Conservation (phyloP, 2,329 filamentous ascomycete genomes). For the Arthrobotrys entomopaga region DNA sequence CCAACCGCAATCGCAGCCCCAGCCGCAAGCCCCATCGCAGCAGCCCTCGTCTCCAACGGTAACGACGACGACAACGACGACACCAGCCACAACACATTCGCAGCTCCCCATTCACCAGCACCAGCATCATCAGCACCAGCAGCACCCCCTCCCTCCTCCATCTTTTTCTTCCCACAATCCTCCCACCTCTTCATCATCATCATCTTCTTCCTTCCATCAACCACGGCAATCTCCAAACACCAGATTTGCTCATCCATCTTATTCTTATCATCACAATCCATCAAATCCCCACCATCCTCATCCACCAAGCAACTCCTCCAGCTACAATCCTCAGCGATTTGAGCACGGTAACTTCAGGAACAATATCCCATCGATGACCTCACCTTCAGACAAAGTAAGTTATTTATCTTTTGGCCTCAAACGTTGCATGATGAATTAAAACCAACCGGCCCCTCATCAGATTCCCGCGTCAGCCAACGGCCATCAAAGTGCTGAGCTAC, state of each 20-base stretch:
- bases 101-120: slow-evolving; percentile 23
- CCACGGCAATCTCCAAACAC: slow-evolving; percentile 10
- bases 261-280: slow-evolving; percentile 2
- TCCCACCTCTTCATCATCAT: slow-evolving; percentile 28
- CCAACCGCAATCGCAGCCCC: background rate
- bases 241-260: slow-evolving; percentile 10
- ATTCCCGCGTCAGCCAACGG: background rate
- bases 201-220: slow-evolving; percentile 35
- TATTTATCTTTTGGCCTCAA: background rate
- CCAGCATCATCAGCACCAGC: slow-evolving; percentile 1
- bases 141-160: background rate
- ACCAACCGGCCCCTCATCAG: background rate
- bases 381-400: background rate
- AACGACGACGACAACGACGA: background rate
- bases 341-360: background rate
- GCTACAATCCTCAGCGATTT: background rate
- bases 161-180: slow-evolving; percentile 10
- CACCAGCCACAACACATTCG: slow-evolving; percentile 36
- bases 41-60: background rate
- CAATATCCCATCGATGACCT: background rate
- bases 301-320: background rate
- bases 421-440: background rate
- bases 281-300: background rate
- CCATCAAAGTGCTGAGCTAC: background rate
- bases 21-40: slow-evolving; percentile 1